These are phyloP conservation scores for Alternaria longipes DNA, from an alignment of 2,329 filamentous ascomycete species.

Conservation along the genomic window DNA sequence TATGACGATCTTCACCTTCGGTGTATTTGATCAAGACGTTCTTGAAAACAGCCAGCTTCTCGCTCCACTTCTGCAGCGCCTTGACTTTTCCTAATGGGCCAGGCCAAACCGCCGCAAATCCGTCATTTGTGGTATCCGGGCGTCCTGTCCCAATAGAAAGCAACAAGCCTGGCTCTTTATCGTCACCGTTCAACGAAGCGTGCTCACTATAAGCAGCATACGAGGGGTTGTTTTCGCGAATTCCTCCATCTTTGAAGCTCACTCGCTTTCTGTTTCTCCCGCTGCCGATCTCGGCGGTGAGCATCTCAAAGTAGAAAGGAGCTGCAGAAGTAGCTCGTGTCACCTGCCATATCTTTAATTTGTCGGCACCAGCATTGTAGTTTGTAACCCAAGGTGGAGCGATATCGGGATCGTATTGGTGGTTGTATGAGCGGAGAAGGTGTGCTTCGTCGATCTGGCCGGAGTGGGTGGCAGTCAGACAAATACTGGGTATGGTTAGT, in stretches of 20 bases:
- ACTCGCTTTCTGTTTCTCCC: constrained; percentile 41
- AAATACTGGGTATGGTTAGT: constrained; percentile 46
- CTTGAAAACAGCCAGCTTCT: constrained; percentile 60
- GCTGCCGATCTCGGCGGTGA: constrained; percentile 54
- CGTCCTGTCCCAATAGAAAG: constrained; percentile 59
- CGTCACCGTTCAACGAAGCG: constrained; percentile 56
- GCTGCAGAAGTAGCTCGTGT: constrained; percentile 63
- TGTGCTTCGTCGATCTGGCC: constrained; percentile 59
- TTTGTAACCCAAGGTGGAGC: constrained; percentile 57
- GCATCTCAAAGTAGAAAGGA: constrained; percentile 62
- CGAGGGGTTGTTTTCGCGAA: constrained; percentile 61
- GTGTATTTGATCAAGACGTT: constrained; percentile 63
- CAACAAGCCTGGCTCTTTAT: constrained; percentile 55
- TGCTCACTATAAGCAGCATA: constrained; percentile 60
- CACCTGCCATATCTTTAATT: constrained; percentile 61
- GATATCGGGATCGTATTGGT: constrained; percentile 54
- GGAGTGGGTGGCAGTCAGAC: constrained; percentile 60
- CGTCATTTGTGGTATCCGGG: constrained; percentile 56
- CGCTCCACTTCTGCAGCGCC: constrained; percentile 56
- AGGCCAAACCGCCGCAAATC: constrained; percentile 58
- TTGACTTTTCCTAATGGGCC: constrained; percentile 55
- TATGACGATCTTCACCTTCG: constrained; percentile 59
- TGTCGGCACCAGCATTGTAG: constrained; percentile 60
- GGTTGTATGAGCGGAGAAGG: constrained; percentile 59
- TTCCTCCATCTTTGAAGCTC: constrained; percentile 61